Evolutionary conservation across 257 asterid species (phyloP), one percentile per base, ranked within the genome.

Genomic region (Vinca minor): DNA sequence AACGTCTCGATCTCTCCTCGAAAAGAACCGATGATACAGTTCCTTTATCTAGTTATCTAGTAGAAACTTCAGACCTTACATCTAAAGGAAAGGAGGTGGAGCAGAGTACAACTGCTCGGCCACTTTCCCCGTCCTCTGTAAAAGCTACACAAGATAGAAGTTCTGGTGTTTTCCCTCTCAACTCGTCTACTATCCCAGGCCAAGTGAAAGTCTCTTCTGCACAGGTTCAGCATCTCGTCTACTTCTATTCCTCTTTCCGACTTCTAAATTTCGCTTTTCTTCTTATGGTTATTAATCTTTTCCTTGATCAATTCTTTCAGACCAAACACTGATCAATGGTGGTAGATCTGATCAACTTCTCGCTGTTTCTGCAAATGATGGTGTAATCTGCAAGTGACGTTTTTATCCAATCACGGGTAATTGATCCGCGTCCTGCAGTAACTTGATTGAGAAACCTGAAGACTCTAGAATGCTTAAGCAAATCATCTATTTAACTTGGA

Each of bases 1-100:
- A 78, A 29, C 79, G 85, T 31, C 65, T 84, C 8, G 84, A 84
- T 74, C 78, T 84, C 50, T 71, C 83, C 49, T 65, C 84, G 13
- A 87, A 81, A 74, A 76, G 77, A 50, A 32, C 64, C 4, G 81
- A 76, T 49, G 62, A 35, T n/a, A 60, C 78, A 34, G 78, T 36
- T 45, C 73, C 83, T 64, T 63, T 71, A 50, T 73, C 82, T 25
- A 63, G 67, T 34, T 31, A 61, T 54, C 26, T 70, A 8, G 69
- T 39, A 25, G 80, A 67, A 58, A 59, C 77, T 69, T 64, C 81
- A 41, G 63, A 59, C 69, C 45, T 68, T 42, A 54, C 64, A 41
- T 46, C 36, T 17, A 70, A 71, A 68, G 76, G 73, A 35, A 77
- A 42, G 64, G 63, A 46, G 49, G 61, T 73, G 53, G 74, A 69